Evolutionary conservation across 2,329 filamentous ascomycete genomes (phyloP).

Genomic region (Leptographium procerum): DNA sequence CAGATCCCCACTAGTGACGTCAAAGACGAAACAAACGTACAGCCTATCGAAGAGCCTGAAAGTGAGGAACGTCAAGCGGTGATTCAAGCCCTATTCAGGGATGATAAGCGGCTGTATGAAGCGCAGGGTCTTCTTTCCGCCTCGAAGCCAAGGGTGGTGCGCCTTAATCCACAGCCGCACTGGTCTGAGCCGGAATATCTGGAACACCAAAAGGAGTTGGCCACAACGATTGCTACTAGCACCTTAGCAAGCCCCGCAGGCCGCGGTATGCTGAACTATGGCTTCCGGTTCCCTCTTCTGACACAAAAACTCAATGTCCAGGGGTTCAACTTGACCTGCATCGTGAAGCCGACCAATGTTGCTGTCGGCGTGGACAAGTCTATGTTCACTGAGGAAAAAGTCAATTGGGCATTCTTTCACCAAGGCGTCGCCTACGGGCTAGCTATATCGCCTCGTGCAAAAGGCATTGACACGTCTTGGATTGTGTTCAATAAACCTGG

Average conservation of each 20-base stretch:
- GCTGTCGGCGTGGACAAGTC: conserved; percentile 87
- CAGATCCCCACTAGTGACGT: conserved; percentile 49
- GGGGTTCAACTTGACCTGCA: conserved; percentile 83
- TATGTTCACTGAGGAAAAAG: conserved; percentile 86
- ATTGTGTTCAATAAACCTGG: conserved; percentile 93
- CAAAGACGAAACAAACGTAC: conserved; percentile 45
- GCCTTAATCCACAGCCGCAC: conserved; percentile 59
- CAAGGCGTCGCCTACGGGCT: conserved; percentile 88
- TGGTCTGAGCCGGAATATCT: conserved; percentile 82
- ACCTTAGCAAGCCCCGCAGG: conserved; percentile 84
- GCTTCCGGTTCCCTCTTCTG: conserved; percentile 73
- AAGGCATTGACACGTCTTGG: conserved; percentile 96
- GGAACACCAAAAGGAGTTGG: conserved; percentile 84
- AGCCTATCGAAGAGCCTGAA: conserved; percentile 63
- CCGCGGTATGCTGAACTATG: conserved; percentile 77
- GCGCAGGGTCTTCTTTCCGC: conserved; percentile 79
- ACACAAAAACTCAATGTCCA: conserved; percentile 86
- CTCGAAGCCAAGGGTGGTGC: conserved; percentile 65
- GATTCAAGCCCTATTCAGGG: conserved; percentile 77
- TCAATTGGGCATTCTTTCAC: conserved; percentile 98
- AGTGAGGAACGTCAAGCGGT: conserved; percentile 76
- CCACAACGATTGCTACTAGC: conserved; percentile 73
- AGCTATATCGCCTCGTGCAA: conserved; percentile 78
- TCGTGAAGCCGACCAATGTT: conserved; percentile 84
- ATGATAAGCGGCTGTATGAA: conserved; percentile 82